Evolutionary conservation across 257 asterid species (phyloP).

Genomic region (Solanum appendiculatum): DNA sequence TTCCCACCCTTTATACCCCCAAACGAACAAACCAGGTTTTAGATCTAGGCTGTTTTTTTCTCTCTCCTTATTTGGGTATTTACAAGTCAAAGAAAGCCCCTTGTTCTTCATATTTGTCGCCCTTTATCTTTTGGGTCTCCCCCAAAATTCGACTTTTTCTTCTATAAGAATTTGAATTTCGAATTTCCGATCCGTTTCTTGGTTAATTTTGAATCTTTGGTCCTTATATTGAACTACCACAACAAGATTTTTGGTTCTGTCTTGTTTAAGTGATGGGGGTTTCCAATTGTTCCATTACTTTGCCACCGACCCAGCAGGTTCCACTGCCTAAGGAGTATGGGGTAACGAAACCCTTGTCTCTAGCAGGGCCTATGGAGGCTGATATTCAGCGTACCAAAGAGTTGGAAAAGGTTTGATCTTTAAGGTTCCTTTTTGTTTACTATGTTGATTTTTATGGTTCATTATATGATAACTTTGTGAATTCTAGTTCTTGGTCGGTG

Average conservation of each 20-base stretch:
- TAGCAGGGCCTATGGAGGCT: slow-evolving; percentile 56
- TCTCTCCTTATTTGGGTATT: not conserved
- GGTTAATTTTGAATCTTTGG: not conserved
- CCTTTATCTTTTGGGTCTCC: not conserved
- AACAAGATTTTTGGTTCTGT: not conserved
- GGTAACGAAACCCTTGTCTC: slow-evolving; percentile 67
- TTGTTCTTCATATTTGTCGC: not conserved
- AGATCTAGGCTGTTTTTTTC: not conserved
- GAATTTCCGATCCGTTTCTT: not conserved
- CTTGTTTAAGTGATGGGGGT: not conserved
- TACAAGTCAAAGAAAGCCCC: not conserved
- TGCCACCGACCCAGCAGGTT: slow-evolving; percentile 13
- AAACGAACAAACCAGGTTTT: not conserved
- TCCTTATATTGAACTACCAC: not conserved
- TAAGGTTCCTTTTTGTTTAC: not conserved
- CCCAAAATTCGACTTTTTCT: not conserved
- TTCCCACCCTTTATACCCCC: not conserved
- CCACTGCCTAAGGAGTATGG: slow-evolving; percentile 49
- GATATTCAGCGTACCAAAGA: slow-evolving; percentile 55
- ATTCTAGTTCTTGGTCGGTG: slow-evolving; percentile 53
- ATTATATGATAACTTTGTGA: slow-evolving; percentile 6
- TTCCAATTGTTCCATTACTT: not conserved
- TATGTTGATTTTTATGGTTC: not conserved
- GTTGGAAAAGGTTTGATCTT: slow-evolving; percentile 59
- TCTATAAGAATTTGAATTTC: not conserved